Evolutionary conservation across 1,284 basidiomycete genomes (phyloP), one percentile per base, ranked within the genome.

Genomic region (Peniophora sp.): DNA sequence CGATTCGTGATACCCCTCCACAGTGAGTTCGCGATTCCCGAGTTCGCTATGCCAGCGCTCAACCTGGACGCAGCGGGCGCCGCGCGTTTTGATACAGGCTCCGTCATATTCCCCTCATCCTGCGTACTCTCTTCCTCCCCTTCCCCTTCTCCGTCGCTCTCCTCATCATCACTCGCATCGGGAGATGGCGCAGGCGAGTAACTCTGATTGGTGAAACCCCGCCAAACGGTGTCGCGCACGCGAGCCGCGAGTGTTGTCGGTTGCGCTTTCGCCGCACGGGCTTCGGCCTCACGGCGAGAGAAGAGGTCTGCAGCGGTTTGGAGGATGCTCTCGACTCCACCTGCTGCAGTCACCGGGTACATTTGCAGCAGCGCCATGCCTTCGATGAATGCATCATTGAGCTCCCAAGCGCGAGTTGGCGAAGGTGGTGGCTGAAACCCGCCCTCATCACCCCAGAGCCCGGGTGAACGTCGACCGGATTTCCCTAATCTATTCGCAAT

Each of bases 1-100:
- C 84, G 81, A 58, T 87, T 88, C 2, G 83, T 87, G 54, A 88
- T 81, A 8, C 85, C 85, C 58, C 76, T 74, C 83, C 84, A 87
- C 15, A 88, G 75, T 11, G 76, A 78, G 49, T 67, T 76, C 9
- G 81, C 78, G 11, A 86, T 61, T 41, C 78, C 72, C 12, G 76
- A 78, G 49, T 67, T 76, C 9, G 81, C 78, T 11, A 86, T 61
- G 41, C 78, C 72, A 34, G 78, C 75, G 11, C 77, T 74, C 46
- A 85, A 56, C 9, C 72, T 72, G 12, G 72, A 56, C n/a, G 55
- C 27, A 23, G 54, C 39, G 3, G 48, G 36, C 39, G 45, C 41
- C 48, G 51, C 47, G 18, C 39, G 47, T 12, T 49, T 51, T 32
- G 56, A 50, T 39, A 42, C 48, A 1, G 52, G 41, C 34, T 56